Conservation (phyloP, 495 filamentous ascomycete genomes). For the Neurospora tetraspora region DNA sequence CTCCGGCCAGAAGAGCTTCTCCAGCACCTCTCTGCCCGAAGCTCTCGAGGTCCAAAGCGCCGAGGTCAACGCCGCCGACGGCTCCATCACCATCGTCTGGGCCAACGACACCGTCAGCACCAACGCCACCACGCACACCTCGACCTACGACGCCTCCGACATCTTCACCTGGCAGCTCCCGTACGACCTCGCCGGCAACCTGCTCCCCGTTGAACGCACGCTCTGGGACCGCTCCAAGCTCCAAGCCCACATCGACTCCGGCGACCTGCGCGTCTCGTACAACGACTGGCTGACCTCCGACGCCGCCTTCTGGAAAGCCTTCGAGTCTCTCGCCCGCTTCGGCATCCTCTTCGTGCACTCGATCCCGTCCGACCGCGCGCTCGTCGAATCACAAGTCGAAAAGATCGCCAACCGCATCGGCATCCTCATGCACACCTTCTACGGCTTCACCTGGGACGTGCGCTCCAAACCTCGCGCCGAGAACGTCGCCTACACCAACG, state of each 20-base stretch:
- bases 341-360: slow-evolving; percentile 66
- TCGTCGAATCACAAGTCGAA: slow-evolving; percentile 47
- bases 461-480: slow-evolving; percentile 62
- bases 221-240: slow-evolving; percentile 14
- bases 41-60: slow-evolving; percentile 33
- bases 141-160: slow-evolving; percentile 4
- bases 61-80: slow-evolving; percentile 19
- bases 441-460: slow-evolving; percentile 86
- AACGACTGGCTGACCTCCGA: slow-evolving; percentile 54
- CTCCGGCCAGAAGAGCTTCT: slow-evolving; percentile 75
- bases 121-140: slow-evolving; percentile 15
- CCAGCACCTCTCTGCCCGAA: slow-evolving; percentile 58
- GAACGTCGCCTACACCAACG: slow-evolving; percentile 83
- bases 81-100: slow-evolving; percentile 51
- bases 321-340: slow-evolving; percentile 42
- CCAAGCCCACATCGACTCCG: slow-evolving; percentile 28
- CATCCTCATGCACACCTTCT: slow-evolving; percentile 69
- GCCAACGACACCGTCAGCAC: slow-evolving; percentile 4
- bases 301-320: slow-evolving; percentile 39
- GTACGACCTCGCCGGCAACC: neutral
- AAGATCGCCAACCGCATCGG: slow-evolving; percentile 63
- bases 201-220: slow-evolving; percentile 6
- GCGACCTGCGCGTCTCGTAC: slow-evolving; percentile 43
- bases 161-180: slow-evolving; percentile 2
- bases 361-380: slow-evolving; percentile 43